Base-by-base conservation (phyloP, 2,329 filamentous ascomycete genomes). In the Xylariales sp. region DNA sequence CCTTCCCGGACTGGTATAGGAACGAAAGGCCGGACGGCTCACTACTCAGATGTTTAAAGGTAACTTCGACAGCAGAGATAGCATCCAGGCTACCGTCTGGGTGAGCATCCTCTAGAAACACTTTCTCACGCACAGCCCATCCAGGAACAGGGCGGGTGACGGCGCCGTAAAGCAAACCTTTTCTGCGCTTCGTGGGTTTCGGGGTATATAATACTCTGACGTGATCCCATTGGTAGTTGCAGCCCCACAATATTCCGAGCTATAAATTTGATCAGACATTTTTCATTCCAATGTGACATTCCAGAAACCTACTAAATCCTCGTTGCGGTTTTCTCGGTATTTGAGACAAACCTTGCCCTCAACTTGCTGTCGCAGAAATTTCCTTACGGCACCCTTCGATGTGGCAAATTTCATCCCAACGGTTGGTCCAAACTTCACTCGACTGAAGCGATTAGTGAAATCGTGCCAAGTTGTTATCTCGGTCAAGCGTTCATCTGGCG, bases 381-480 rank as follows among this genome's bases (percentile, higher is more conserved):
- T 41, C 35, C 46, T 46, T 14, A 10, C 36, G 5, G 25, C 34
- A 4, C 49, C 51, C 9, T 29, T 40, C 4, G 46, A 38, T 2
- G 45, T 48, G n/a, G 28, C 36, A 9, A 53, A 38, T 14, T 10
- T 31, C 2, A 54, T 25, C 20, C 44, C 47, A 15, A 24, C 40
- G 9, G 49, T 40, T 3, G 38, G 44, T 19, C 52, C 49, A 14
- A 48, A 45, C 19, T 49, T 51, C 4, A 45, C 43, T 21, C 43
- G 39, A n/a, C 38, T 47, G 16, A 47, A 27, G n/a, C n/a, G 25
- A 16, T 48, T 48, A 12, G 31, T 46, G 29, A 34, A 40, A 8
- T 49, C 44, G 28, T 53, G 51, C 47, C 48, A 52, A 2, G 41
- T 49, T 18, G 42, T 37, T 4, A 52, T 34, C n/a, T 51, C 46